Conservation (phyloP, 441 rosid species). For the Populus hybrid region DNA sequence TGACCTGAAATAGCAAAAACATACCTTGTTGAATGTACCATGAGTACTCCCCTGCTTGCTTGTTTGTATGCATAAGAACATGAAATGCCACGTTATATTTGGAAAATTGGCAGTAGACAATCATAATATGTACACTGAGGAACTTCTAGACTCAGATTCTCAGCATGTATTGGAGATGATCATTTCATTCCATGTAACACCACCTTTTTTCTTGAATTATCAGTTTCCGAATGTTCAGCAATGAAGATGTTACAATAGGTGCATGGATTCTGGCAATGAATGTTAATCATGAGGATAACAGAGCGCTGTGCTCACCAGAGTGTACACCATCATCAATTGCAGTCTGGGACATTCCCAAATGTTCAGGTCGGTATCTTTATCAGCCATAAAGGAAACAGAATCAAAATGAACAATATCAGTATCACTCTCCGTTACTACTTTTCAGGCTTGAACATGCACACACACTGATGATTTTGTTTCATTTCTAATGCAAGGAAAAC, state of each 20-base stretch:
- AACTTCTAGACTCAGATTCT: not conserved
- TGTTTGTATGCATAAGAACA: not conserved
- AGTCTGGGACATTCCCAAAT: slow-evolving; percentile 92
- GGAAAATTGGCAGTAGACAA: not conserved
- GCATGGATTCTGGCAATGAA: slow-evolving; percentile 99
- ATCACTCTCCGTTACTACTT: not conserved
- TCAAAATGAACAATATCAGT: not conserved
- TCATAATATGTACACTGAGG: not conserved
- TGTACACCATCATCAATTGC: slow-evolving; percentile 72
- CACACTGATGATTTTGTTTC: not conserved
- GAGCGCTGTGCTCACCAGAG: slow-evolving; percentile 59
- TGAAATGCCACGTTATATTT: not conserved
- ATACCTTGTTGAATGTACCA: not conserved
- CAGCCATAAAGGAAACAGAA: slow-evolving; percentile 3
- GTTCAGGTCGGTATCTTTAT: slow-evolving; percentile 68
- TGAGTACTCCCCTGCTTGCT: not conserved
- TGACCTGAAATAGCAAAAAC: not conserved
- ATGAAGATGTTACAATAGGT: slow-evolving; percentile 94
- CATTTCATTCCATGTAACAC: slow-evolving; percentile 1
- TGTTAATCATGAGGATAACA: slow-evolving; percentile 77
- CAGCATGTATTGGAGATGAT: not conserved
- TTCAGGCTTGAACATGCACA: not conserved
- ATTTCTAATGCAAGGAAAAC: not conserved
- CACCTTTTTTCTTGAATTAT: slow-evolving; percentile 15
- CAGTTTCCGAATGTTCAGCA: slow-evolving; percentile 96